These are phyloP conservation scores for Talaromyces sp. DNA, from an alignment of 2,329 filamentous ascomycete genomes.

Conservation along the genomic window DNA sequence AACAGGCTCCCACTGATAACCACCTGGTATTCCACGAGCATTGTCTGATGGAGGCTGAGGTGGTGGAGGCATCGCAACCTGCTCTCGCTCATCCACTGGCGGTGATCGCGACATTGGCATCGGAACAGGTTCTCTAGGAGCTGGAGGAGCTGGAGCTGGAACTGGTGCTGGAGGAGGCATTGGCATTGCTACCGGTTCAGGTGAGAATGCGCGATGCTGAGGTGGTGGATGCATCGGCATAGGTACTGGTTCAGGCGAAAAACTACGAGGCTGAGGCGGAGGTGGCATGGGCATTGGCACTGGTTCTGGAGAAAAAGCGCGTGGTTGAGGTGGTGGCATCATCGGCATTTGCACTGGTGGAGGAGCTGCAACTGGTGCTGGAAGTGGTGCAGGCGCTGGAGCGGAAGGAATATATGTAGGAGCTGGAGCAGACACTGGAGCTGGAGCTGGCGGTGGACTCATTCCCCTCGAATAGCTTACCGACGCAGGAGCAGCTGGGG, in stretches of 20 bases:
- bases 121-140: background rate
- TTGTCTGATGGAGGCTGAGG: background rate
- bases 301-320: background rate
- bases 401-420: background rate
- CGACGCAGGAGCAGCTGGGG: background rate
- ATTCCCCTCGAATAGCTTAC: background rate
- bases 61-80: background rate
- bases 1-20: constrained; percentile 10
- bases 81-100: background rate
- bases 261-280: background rate
- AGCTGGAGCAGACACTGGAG: background rate
- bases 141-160: background rate
- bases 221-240: background rate
- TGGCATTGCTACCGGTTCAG: background rate
- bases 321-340: constrained; percentile 5
- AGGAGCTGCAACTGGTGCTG: background rate
- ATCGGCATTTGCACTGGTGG: constrained; percentile 8
- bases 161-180: background rate
- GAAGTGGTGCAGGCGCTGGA: background rate
- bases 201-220: background rate
- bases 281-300: background rate
- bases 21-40: background rate
- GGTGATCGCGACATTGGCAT: background rate
- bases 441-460: background rate
- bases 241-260: constrained; percentile 4